Conservation (phyloP, 768 basidiomycete genomes). For the Cystobasidium onofrii region DNA sequence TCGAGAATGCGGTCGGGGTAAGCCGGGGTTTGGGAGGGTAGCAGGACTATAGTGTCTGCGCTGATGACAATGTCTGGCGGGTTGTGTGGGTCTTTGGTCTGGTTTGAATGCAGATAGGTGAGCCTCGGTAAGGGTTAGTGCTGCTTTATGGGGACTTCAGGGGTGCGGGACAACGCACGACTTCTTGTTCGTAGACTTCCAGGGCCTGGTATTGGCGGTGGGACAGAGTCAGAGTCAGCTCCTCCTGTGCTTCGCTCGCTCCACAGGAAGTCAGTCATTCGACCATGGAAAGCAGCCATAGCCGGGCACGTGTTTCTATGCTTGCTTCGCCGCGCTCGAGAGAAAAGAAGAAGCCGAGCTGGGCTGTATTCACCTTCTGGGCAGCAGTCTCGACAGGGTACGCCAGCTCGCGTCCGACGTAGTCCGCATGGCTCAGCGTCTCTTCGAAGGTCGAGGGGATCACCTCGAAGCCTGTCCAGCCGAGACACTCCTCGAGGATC, state of each 20-base stretch:
- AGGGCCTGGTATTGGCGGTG: slow-evolving; percentile 51
- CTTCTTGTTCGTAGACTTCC: slow-evolving; percentile 78
- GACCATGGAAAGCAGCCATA: too few species aligned
- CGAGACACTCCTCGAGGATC: slow-evolving; percentile 36
- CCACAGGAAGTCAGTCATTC: too few species aligned
- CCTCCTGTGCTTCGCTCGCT: background rate
- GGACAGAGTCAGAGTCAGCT: background rate
- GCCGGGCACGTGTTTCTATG: too few species aligned
- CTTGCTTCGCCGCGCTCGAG: too few species aligned
- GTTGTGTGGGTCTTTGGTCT: slow-evolving; percentile 58
- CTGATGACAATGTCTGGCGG: slow-evolving; percentile 58
- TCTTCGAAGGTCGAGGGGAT: slow-evolving; percentile 74
- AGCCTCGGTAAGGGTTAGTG: too few species aligned
- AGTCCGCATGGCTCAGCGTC: slow-evolving; percentile 59
- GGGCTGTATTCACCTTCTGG: slow-evolving; percentile 59
- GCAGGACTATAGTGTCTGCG: slow-evolving; percentile 95
- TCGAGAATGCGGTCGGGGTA: slow-evolving; percentile 61
- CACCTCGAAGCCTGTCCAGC: slow-evolving; percentile 49
- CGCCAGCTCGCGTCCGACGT: slow-evolving; percentile 59
- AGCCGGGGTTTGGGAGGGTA: slow-evolving; percentile 53
- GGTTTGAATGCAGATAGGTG: too few species aligned
- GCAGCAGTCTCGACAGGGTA: slow-evolving; percentile 69
- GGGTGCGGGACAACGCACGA: slow-evolving; percentile 48
- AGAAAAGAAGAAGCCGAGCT: too few species aligned
- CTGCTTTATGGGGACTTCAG: too few species aligned